Conservation (phyloP, 768 basidiomycete species). For the Collybia nuda region DNA sequence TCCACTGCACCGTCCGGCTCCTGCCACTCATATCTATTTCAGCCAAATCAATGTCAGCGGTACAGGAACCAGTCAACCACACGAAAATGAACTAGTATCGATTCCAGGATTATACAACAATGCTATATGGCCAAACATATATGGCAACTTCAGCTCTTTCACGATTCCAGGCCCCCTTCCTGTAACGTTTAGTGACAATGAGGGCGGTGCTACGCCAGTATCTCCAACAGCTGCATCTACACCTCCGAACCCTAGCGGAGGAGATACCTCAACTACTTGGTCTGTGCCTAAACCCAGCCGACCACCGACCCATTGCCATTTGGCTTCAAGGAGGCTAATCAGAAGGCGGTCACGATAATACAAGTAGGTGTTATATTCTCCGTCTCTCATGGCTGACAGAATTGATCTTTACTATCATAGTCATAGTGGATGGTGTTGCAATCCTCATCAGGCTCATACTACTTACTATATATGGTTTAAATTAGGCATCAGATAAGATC, state of each 20-base stretch:
- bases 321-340: slow-evolving; percentile 19
- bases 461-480: too few species aligned
- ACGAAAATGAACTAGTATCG: slow-evolving; percentile 29
- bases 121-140: slow-evolving; percentile 36
- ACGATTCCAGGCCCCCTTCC: slow-evolving; percentile 35
- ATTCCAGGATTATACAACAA: slow-evolving; percentile 33
- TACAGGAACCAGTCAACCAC: slow-evolving; percentile 32
- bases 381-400: not conserved
- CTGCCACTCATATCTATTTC: not conserved
- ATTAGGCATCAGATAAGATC: too few species aligned
- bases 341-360: slow-evolving; percentile 1
- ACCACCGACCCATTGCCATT: slow-evolving; percentile 22
- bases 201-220: slow-evolving; percentile 5
- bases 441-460: too few species aligned
- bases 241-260: slow-evolving; percentile 6
- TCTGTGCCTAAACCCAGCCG: slow-evolving; percentile 7
- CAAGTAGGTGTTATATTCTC: not conserved
- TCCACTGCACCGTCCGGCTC: not conserved
- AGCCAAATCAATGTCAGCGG: slow-evolving; percentile 38
- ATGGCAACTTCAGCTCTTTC: slow-evolving; percentile 29
- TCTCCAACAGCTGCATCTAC: slow-evolving; percentile 12
- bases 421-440: too few species aligned
- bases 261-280: not conserved
- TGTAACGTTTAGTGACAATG: slow-evolving; percentile 26
- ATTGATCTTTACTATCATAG: not conserved